Evolutionary conservation across 441 rosid genomes (phyloP), one percentile per base, ranked within the genome.

Genomic region (Brassica balearica): DNA sequence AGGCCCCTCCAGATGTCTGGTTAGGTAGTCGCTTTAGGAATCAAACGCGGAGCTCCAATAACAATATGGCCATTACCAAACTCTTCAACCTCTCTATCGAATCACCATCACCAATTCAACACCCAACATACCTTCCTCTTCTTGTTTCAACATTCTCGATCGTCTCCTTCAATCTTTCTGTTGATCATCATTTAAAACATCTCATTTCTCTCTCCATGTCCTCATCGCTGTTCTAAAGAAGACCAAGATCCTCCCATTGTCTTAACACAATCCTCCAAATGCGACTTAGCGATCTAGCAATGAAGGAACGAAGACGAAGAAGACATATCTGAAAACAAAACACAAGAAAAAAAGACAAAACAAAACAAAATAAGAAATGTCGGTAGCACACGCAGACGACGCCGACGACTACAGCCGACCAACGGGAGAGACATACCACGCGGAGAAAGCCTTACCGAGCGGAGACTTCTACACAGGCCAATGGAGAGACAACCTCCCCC

Each of bases 391-490:
- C 82, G 96, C 85, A 32, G 98, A 91, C 70, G 95, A 92, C 46
- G 85, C 85, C 55, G 97, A 91, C 51, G 97, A 92, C 59, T 81
- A 78, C 81, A 73, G 69, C 36, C 72, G 83, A 72, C 83, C 69
- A 65, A 66, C 82, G 6, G 87, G 87, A 58, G 90, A 85, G 22
- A 15, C 78, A 29, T 73, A 81, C 25, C 89, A 82, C 71, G 86
- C 86, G 2, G 98, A 95, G 74, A 90, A 71, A 73, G 78, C 82
- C 19, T 80, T 92, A 8, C 73, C 93, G 5, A 85, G 83, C 46
- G 98, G 97, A 1, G 98, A 95, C 64, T 92, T 91, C 81, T 95
- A 92, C 86, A 89, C 93, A 4, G 95, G 97, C 8, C 84, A 85
- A 74, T 91, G 95, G 93, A 51, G 79, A 34, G 92, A 88, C 22